Percentiles rank a stretch among this genome's conserved stretches.
Evolutionary conservation across 371 early-diverging fungal species (phyloP).

Genomic region (Mucor indicus): DNA sequence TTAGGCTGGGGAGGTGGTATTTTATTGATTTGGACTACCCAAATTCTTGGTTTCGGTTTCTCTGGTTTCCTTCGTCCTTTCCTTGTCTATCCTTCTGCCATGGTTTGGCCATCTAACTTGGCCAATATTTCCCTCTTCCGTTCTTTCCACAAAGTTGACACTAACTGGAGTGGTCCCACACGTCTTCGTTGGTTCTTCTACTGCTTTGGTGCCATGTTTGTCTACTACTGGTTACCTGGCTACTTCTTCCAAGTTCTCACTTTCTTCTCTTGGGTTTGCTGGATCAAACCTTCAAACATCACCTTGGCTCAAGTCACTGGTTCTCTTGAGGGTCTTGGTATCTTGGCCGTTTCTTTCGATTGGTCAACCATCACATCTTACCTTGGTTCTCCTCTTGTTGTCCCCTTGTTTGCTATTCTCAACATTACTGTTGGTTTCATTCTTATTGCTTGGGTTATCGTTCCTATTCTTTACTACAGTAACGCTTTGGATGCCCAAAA

Average conservation of each 20-base stretch:
- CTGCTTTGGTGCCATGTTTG: slow-evolving; percentile 51
- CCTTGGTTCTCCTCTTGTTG: slow-evolving; percentile 66
- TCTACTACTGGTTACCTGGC: slow-evolving; percentile 79
- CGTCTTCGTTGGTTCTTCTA: slow-evolving; percentile 69
- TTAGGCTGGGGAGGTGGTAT: slow-evolving; percentile 60
- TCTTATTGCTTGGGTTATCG: slow-evolving; percentile 71
- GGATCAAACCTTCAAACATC: slow-evolving; percentile 59
- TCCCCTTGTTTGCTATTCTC: slow-evolving; percentile 72
- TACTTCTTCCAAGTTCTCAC: slow-evolving; percentile 70
- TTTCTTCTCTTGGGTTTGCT: slow-evolving; percentile 73
- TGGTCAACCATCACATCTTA: slow-evolving; percentile 72
- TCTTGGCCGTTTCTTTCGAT: slow-evolving; percentile 69
- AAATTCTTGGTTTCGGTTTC: slow-evolving; percentile 80
- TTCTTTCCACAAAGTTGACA: slow-evolving; percentile 61
- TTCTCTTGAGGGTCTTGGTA: slow-evolving; percentile 63
- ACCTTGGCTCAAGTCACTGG: slow-evolving; percentile 60
- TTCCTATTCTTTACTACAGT: slow-evolving; percentile 66
- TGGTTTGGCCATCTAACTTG: slow-evolving; percentile 85
- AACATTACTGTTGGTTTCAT: slow-evolving; percentile 69
- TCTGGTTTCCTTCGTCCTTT: slow-evolving; percentile 75
- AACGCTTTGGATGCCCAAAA: slow-evolving; percentile 64
- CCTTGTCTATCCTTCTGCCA: slow-evolving; percentile 79
- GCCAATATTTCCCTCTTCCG: slow-evolving; percentile 71
- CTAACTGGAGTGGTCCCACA: slow-evolving; percentile 44
- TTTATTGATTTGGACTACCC: slow-evolving; percentile 65